These are phyloP conservation scores for Perkinsus chesapeaki DNA, from an alignment of 169 alveolate genomes.

Conservation along the genomic window DNA sequence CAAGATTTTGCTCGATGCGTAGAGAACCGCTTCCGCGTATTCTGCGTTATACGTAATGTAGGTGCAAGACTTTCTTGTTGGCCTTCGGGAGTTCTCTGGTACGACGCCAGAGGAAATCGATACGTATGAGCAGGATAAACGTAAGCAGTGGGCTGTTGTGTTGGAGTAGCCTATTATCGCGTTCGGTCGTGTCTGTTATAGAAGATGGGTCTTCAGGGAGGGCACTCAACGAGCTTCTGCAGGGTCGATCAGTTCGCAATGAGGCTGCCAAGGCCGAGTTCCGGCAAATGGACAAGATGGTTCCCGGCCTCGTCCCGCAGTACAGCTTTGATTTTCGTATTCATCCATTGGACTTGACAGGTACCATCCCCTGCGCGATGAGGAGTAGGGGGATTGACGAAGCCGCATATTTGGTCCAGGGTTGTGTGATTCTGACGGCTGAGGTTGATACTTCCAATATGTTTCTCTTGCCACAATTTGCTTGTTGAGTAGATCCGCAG, in stretches of 20 bases:
- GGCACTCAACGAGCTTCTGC: not conserved
- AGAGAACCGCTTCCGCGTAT: not conserved
- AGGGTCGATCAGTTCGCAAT: not conserved
- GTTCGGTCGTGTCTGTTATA: not conserved
- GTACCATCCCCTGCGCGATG: not conserved
- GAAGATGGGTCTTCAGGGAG: not conserved
- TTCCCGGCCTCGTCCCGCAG: not conserved
- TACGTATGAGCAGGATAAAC: not conserved
- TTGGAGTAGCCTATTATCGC: no score
- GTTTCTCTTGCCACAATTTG: no score
- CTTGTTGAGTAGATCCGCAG: no score
- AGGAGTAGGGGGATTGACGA: no score
- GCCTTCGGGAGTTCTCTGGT: not conserved
- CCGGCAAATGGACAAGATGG: not conserved
- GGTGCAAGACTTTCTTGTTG: not conserved
- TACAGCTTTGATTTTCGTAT: not conserved
- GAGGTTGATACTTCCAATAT: no score
- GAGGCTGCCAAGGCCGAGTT: constrained; percentile 1
- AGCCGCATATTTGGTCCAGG: no score
- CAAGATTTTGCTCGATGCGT: not conserved
- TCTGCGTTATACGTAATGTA: not conserved
- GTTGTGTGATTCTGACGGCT: no score
- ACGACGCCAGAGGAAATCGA: not conserved
- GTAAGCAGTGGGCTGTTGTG: no score
- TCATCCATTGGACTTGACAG: not conserved